Percentiles rank a stretch among this genome's conserved stretches.
Conservation (phyloP, 2,329 filamentous ascomycete species). For the Phialophora chinensis region DNA sequence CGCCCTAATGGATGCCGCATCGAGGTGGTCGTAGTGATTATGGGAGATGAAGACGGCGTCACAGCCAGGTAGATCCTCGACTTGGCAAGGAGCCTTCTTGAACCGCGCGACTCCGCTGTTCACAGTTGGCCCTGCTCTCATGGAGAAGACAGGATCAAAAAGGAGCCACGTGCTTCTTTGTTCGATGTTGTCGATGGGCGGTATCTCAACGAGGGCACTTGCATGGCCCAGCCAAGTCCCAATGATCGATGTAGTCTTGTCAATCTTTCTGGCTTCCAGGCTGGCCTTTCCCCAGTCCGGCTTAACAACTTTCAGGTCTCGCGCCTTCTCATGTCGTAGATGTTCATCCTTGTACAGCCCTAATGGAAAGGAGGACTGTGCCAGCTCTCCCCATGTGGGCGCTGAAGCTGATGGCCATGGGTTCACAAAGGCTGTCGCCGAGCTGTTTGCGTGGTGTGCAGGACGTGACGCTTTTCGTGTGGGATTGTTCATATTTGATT, state of each 20-base stretch:
- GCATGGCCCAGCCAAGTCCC: constrained; percentile 33
- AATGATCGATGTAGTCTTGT: constrained; percentile 17
- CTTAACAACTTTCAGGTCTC: constrained; percentile 24
- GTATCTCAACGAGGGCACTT: constrained; percentile 29
- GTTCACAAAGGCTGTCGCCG: constrained; percentile 28
- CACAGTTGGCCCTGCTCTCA: constrained; percentile 25
- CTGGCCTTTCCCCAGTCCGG: constrained; percentile 28
- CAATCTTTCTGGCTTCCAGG: constrained; percentile 12
- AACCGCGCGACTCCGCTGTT: constrained; percentile 25
- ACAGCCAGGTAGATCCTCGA: constrained; percentile 29
- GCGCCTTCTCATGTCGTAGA: constrained; percentile 21
- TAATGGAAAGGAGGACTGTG: constrained; percentile 24
- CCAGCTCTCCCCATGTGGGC: constrained; percentile 29
- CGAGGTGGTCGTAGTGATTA: constrained; percentile 64
- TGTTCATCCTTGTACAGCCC: constrained; percentile 21
- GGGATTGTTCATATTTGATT: constrained; percentile 10
- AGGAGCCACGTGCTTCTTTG: constrained; percentile 23
- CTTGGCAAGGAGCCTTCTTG: constrained; percentile 27
- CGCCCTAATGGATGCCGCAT: constrained; percentile 52
- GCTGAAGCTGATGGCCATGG: constrained; percentile 30
- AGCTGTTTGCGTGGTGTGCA: constrained; percentile 31
- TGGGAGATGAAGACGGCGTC: constrained; percentile 61
- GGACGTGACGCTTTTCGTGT: constrained; percentile 20
- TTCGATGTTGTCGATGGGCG: constrained; percentile 10
- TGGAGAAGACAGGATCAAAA: constrained; percentile 33